Evolutionary conservation across 2,329 filamentous ascomycete species (phyloP).

Genomic region (Stemphylium beticola): DNA sequence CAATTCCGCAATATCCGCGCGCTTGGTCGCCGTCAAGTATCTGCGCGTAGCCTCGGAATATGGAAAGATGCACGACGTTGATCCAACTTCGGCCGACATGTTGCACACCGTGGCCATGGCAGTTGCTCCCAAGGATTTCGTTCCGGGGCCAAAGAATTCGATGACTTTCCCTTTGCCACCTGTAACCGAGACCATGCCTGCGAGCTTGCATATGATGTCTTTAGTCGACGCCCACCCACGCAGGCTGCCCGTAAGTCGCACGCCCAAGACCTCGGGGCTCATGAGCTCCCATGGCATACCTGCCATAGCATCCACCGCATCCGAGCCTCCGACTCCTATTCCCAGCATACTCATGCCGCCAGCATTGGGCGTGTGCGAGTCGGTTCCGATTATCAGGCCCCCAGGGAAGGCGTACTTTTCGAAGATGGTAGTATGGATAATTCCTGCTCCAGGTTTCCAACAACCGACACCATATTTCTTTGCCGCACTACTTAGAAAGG

Average conservation of each 20-base stretch:
- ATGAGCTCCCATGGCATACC: constrained; percentile 35
- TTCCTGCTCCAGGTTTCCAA: too few species aligned
- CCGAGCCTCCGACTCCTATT: constrained; percentile 42
- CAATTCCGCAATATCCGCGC: too few species aligned
- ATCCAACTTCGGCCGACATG: constrained; percentile 49
- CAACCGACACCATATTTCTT: too few species aligned
- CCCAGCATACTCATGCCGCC: constrained; percentile 48
- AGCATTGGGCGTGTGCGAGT: constrained; percentile 50
- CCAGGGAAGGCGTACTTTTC: constrained; percentile 35
- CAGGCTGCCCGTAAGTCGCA: constrained; percentile 39
- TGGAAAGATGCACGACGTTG: constrained; percentile 49
- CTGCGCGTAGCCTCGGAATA: constrained; percentile 26
- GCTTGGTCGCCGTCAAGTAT: too few species aligned
- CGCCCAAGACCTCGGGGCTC: constrained; percentile 43
- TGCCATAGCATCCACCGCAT: constrained; percentile 23
- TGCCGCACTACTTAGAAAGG: too few species aligned
- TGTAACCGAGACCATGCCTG: constrained; percentile 44
- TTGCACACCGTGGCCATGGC: constrained; percentile 50
- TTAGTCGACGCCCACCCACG: constrained; percentile 44
- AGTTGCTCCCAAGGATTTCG: constrained; percentile 41
- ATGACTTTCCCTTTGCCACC: constrained; percentile 47
- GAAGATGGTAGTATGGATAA: too few species aligned
- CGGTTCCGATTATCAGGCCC: constrained; percentile 47
- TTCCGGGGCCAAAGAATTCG: constrained; percentile 48
- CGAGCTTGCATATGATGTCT: constrained; percentile 49